A percentile compares a stretch with the other conserved stretches of the same genome.
phyloP scores from a whole-genome alignment of 2,329 filamentous ascomycete species.

The Drechslera avenae region DNA sequence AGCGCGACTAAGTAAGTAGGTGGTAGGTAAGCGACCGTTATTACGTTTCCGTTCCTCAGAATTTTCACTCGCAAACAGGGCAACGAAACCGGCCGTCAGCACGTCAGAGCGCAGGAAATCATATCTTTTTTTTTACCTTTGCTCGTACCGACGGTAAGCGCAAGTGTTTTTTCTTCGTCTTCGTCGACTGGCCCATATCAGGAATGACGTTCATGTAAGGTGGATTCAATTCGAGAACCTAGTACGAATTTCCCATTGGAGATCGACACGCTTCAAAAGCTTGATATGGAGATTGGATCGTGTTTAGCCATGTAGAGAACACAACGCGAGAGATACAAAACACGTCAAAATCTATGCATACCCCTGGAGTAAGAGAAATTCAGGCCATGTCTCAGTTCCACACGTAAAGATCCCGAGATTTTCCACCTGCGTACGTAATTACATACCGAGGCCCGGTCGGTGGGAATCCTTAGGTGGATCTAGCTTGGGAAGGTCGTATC shows the following conservation, averaged over 20 bases:
- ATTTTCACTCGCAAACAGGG: conserved; percentile 8
- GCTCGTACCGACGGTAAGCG: conserved; percentile 10
- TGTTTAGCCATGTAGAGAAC: background rate
- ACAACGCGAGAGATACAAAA: background rate
- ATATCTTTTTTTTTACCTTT: background rate
- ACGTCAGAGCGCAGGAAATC: background rate
- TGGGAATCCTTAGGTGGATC: too few species aligned
- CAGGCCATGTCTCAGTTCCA: conserved; percentile 5
- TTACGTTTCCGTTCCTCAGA: conserved; percentile 16
- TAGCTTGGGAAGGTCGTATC: background rate
- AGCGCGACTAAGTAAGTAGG: conserved; percentile 6
- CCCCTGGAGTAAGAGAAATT: background rate
- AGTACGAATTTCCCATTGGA: background rate
- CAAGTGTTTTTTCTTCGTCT: background rate
- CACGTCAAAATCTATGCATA: background rate
- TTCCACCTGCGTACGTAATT: too few species aligned
- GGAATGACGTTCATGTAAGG: conserved; percentile 6
- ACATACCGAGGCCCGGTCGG: too few species aligned
- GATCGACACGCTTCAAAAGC: background rate
- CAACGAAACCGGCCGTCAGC: conserved; percentile 3
- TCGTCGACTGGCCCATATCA: conserved; percentile 2
- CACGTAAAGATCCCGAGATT: background rate
- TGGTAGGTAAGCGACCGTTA: conserved; percentile 2
- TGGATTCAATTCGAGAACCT: background rate
- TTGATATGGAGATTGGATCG: too few species aligned